Conservation (phyloP, 345 rosid species). For the Stellera chamaejasme region DNA sequence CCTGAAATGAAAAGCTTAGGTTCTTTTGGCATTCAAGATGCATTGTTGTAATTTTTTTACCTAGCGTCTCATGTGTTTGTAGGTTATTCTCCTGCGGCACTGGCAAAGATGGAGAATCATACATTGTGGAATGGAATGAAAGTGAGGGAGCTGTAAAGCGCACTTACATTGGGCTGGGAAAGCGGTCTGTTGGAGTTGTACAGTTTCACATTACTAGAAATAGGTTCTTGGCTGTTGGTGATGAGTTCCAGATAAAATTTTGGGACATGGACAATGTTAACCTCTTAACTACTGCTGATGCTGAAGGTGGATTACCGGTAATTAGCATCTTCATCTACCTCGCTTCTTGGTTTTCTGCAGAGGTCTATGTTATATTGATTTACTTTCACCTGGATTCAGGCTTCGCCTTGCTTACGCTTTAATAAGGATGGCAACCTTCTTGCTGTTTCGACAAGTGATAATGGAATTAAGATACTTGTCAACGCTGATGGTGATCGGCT, state of each 20-base stretch:
- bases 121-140: constrained; percentile 69
- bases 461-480: constrained; percentile 55
- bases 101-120: constrained; percentile 56
- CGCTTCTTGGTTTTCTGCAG: constrained; percentile 1
- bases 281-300: constrained; percentile 41
- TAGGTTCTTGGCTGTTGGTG: constrained; percentile 62
- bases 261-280: constrained; percentile 74
- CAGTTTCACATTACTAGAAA: constrained; percentile 68
- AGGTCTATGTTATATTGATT: constrained; percentile 9
- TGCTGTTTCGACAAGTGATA: constrained; percentile 65
- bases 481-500: constrained; percentile 53
- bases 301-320: constrained; percentile 64
- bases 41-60: neutral
- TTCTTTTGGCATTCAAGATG: neutral
- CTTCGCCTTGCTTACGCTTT: constrained; percentile 59
- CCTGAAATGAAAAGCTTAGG: neutral
- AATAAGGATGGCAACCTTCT: constrained; percentile 57
- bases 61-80: neutral
- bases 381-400: constrained; percentile 27
- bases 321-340: constrained; percentile 6
- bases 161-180: constrained; percentile 51
- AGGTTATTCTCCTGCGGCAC: constrained; percentile 76
- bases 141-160: constrained; percentile 67
- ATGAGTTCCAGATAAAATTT: constrained; percentile 59
- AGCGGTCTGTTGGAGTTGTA: constrained; percentile 54